Base-by-base conservation (phyloP, 1,284 basidiomycete species). In the Ceratorhiza oryzae-sativae region DNA sequence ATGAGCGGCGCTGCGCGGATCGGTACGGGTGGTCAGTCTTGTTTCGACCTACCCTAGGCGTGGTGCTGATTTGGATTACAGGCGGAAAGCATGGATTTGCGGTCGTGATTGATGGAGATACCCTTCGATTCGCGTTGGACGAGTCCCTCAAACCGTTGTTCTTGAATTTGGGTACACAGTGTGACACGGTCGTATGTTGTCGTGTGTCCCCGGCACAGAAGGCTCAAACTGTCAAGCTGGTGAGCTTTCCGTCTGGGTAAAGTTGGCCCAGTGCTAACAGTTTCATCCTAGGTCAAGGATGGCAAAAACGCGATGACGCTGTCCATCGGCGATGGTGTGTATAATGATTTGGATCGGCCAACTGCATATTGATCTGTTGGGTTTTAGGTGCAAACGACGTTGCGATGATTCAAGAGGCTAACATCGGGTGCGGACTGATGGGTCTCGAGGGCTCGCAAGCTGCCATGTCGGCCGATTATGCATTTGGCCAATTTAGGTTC, bases 391-490 rank as follows among this genome's bases (percentile, higher is more conserved):
- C 94, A 15, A 97, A 96, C 77, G 95, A 97, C 77, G 94, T 97
- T 10, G 94, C 94, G 3, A 97, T 97, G 94, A 99, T 99, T 75
- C 97, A 99, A 80, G 96, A 98, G 78, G 97, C 97, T 41, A 97
- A 98, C 80, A 90, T 97, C 76, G 97, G 97, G 4, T 95, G 96
- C 77, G 97, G 97, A 30, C 85, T 98, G 30, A 89, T 95, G 74
- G 97, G 97, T 65, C 87, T 97, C 55, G 97, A 99, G 80, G 97
- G 97, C 68, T 96, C 95, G 25, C 97, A 99, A 81, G 97, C 97
- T 27, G 95, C 96, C 53, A 98, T 98, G 95, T 97, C 95, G 25
- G 95, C 97, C 15, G 97, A 98, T 81, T 98, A 98, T 77, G 96
- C 96, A 0, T 96, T 98, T 82, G 96, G 95, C 1, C 97, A 98